A percentile compares a stretch with the other conserved stretches of the same genome.
These are phyloP conservation scores for Nematodospora anomalae DNA, from an alignment of 1,139 yeast species.

Conservation along the genomic window DNA sequence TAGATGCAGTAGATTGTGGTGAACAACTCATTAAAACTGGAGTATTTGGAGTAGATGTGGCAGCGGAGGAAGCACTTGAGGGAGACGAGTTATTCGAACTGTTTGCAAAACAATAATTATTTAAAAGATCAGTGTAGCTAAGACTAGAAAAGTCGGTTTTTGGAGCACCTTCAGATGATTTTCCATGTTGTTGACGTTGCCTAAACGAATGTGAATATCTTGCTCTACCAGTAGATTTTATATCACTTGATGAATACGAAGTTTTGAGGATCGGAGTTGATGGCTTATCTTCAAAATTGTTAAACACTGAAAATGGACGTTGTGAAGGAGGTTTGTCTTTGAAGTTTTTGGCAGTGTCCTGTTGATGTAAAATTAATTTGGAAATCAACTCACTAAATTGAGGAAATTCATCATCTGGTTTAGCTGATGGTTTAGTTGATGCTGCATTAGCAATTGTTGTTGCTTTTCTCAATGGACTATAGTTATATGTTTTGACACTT, in stretches of 20 bases:
- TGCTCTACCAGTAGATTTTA: conserved; percentile 10
- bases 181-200: conserved; percentile 8
- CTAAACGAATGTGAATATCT: conserved; percentile 14
- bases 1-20: conserved; percentile 13
- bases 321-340: conserved; percentile 4
- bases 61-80: conserved; percentile 4
- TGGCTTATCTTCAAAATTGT: conserved; percentile 13
- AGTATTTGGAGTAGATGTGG: conserved; percentile 8
- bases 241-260: conserved; percentile 28
- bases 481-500: conserved; percentile 8
- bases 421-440: neutral
- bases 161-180: neutral
- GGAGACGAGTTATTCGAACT: conserved; percentile 15
- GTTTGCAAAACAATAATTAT: conserved; percentile 35
- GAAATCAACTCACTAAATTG: conserved; percentile 28
- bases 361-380: conserved; percentile 14
- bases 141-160: conserved; percentile 17
- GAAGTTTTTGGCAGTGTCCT: conserved; percentile 4
- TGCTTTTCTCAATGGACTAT: neutral
- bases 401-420: conserved; percentile 13
- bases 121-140: conserved; percentile 32
- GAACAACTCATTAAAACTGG: conserved; percentile 9
- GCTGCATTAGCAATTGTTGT: neutral
- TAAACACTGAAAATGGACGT: conserved; percentile 11
- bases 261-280: conserved; percentile 25